phyloP scores from a whole-genome alignment of 2,329 filamentous ascomycete genomes.

The Ceratocystis huliohia region DNA sequence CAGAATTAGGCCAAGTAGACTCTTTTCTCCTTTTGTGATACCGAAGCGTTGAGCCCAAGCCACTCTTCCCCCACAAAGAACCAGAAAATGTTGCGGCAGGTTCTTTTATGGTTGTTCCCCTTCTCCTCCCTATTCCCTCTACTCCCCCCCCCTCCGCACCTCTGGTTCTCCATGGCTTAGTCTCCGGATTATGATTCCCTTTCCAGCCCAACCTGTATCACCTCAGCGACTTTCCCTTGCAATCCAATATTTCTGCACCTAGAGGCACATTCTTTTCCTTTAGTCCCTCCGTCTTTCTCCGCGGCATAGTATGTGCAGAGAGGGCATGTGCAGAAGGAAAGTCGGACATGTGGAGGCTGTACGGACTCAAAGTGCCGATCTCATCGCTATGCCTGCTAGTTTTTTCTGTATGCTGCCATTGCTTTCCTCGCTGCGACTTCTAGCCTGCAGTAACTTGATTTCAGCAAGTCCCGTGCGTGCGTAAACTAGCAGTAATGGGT shows the following conservation, averaged over 20 bases:
- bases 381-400: background rate
- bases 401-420: slow-evolving; percentile 1
- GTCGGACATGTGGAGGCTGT: background rate
- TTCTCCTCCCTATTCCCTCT: background rate
- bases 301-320: background rate
- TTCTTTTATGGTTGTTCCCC: background rate
- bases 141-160: background rate
- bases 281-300: background rate
- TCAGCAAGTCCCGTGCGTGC: background rate
- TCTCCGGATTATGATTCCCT: background rate
- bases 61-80: background rate
- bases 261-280: background rate
- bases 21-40: background rate
- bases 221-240: background rate
- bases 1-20: background rate
- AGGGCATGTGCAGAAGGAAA: background rate
- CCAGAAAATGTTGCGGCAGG: background rate
- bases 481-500: background rate
- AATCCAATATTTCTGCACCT: background rate
- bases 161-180: background rate
- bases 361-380: background rate
- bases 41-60: background rate
- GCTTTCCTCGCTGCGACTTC: background rate
- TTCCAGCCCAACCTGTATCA: slow-evolving; percentile 1
- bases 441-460: background rate